Conservation (phyloP, 2,329 filamentous ascomycete species). For the Emmonsia crescens region DNA sequence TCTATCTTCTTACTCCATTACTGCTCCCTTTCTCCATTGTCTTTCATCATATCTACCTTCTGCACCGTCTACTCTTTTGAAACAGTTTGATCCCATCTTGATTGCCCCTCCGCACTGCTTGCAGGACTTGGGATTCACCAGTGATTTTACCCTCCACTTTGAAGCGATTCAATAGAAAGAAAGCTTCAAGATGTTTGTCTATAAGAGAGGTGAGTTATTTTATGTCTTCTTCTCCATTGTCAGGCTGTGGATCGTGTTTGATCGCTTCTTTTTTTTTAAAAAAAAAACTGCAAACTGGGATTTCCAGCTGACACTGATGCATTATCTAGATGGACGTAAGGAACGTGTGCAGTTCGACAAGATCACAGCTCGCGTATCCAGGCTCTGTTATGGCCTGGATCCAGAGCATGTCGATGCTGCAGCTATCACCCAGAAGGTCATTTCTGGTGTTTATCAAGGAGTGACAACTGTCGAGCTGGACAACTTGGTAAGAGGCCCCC, state of each 20-base stretch:
- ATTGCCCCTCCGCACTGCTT: not conserved
- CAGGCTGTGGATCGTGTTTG: not conserved
- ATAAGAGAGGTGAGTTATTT: constrained; percentile 46
- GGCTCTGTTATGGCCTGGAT: constrained; percentile 95
- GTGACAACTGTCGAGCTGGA: constrained; percentile 95
- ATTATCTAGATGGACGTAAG: constrained; percentile 78
- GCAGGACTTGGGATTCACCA: not conserved
- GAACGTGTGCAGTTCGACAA: constrained; percentile 99
- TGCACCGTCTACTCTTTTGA: not conserved
- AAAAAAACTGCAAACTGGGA: no score
- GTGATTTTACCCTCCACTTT: not conserved
- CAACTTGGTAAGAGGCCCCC: constrained; percentile 61
- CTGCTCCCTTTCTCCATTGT: not conserved
- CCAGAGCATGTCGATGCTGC: constrained; percentile 93
- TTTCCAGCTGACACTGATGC: constrained; percentile 16
- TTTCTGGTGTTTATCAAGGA: constrained; percentile 96
- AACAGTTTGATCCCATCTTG: not conserved
- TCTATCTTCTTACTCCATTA: not conserved
- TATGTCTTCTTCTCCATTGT: not conserved
- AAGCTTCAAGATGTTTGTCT: constrained; percentile 46
- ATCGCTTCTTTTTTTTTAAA: no score
- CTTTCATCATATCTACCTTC: not conserved
- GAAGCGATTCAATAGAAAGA: not conserved
- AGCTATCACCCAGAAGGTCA: constrained; percentile 98
- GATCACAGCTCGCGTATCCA: constrained; percentile 96